These are phyloP conservation scores for Coniella lustricola DNA, from an alignment of 2,329 filamentous ascomycete genomes.

Conservation along the genomic window DNA sequence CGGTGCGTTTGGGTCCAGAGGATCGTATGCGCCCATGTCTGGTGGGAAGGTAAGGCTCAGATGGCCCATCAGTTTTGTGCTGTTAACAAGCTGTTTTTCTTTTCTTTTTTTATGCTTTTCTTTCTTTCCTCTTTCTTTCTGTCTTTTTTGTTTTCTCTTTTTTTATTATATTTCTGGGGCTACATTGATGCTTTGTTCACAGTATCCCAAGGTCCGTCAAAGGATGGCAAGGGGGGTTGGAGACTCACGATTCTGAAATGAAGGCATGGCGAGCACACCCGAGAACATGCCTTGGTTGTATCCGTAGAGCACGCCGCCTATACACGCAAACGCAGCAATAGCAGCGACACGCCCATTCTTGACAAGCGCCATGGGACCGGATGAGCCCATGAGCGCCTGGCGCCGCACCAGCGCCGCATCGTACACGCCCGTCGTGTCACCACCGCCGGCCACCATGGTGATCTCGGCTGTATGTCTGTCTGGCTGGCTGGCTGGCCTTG, in stretches of 20 bases:
- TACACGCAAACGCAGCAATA: constrained; percentile 56
- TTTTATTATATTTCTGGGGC: no score
- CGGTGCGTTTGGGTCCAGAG: constrained; percentile 34
- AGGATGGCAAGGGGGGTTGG: background rate
- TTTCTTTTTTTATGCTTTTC: no score
- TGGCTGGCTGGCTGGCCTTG: no score
- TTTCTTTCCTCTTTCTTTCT: no score
- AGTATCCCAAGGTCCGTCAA: no score
- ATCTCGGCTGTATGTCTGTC: no score
- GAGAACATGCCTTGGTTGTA: constrained; percentile 74
- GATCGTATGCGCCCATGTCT: constrained; percentile 52
- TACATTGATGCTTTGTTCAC: no score
- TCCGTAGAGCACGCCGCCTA: constrained; percentile 57
- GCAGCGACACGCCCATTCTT: constrained; percentile 55
- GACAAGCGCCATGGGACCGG: constrained; percentile 44
- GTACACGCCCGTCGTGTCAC: constrained; percentile 31
- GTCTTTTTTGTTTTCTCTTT: no score
- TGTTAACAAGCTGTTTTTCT: no score
- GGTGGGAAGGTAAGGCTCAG: background rate
- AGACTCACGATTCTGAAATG: constrained; percentile 43
- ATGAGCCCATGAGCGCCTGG: constrained; percentile 46
- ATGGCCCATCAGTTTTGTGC: no score
- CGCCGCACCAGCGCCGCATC: constrained; percentile 47
- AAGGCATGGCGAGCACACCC: constrained; percentile 55
- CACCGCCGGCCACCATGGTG: constrained; percentile 35